Percentiles rank a stretch among this genome's conserved stretches.
These are phyloP conservation scores for Pseudogymnoascus sp. DNA, from an alignment of 2,329 filamentous ascomycete species.

Conservation along the genomic window DNA sequence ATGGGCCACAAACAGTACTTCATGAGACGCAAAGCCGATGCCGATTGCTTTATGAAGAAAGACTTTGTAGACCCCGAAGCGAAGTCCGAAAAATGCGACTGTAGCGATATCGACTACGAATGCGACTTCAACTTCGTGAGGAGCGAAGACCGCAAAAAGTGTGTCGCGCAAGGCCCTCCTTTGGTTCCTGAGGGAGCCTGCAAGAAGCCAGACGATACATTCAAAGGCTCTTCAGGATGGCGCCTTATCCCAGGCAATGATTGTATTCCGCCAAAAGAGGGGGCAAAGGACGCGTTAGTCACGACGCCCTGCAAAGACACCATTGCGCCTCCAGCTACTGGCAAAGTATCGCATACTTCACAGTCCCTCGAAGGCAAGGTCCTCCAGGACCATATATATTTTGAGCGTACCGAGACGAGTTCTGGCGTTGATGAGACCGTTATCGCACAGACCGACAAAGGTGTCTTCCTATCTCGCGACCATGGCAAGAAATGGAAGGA, in stretches of 20 bases:
- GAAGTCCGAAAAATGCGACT: conserved; percentile 67
- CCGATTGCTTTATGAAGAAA: conserved; percentile 80
- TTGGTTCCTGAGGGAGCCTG: conserved; percentile 64
- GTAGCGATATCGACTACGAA: conserved; percentile 79
- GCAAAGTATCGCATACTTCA: conserved; percentile 54
- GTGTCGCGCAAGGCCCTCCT: conserved; percentile 55
- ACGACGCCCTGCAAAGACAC: conserved; percentile 68
- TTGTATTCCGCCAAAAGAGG: conserved; percentile 48
- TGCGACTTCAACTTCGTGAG: conserved; percentile 88
- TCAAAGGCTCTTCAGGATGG: conserved; percentile 82
- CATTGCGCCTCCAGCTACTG: conserved; percentile 45
- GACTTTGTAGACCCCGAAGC: conserved; percentile 73
- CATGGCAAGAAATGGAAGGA: conserved; percentile 82
- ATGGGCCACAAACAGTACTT: conserved; percentile 96
- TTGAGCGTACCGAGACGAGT: conserved; percentile 64
- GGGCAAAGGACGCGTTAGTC: conserved; percentile 61
- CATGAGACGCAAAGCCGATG: conserved; percentile 72
- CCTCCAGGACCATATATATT: conserved; percentile 56
- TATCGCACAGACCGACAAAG: conserved; percentile 39
- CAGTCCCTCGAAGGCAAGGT: conserved; percentile 52
- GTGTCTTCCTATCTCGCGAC: conserved; percentile 66
- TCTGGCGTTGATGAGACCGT: conserved; percentile 62
- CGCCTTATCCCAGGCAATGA: conserved; percentile 79
- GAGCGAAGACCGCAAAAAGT: conserved; percentile 57
- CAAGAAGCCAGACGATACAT: conserved; percentile 58